phyloP scores from a whole-genome alignment of 352 stramenopile species.

The Thalassiosira ordinaria region DNA sequence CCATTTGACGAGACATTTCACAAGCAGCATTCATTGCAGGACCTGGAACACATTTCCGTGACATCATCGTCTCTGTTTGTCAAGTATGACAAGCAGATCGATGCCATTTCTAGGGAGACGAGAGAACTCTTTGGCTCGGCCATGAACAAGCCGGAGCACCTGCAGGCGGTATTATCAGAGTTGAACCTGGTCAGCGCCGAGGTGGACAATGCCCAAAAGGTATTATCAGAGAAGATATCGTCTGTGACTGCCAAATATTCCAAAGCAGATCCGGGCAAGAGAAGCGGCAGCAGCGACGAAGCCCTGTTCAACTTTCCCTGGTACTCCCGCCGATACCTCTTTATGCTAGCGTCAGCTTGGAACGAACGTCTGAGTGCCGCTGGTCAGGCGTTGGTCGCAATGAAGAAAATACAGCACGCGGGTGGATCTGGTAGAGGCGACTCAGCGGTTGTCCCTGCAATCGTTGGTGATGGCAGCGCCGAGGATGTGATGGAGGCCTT shows the following conservation, averaged over 20 bases:
- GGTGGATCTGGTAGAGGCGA: conserved; percentile 47
- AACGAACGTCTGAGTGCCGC: conserved; percentile 84
- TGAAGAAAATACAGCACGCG: conserved; percentile 82
- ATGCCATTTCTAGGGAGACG: conserved; percentile 82
- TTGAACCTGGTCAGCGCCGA: conserved; percentile 82
- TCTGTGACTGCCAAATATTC: conserved; percentile 72
- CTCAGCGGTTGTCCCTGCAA: conserved; percentile 43
- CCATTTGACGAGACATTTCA: conserved; percentile 84
- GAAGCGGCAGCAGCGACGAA: conserved; percentile 51
- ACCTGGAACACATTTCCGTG: conserved; percentile 77
- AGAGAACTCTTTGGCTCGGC: conserved; percentile 75
- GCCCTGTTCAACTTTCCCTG: conserved; percentile 82
- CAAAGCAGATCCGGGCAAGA: conserved; percentile 44
- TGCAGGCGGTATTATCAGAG: conserved; percentile 83
- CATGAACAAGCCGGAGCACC: conserved; percentile 79
- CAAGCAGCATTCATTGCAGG: conserved; percentile 65
- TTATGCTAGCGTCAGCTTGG: conserved; percentile 83
- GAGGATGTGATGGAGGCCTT: conserved; percentile 84
- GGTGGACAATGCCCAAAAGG: conserved; percentile 82
- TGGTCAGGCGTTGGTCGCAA: conserved; percentile 80
- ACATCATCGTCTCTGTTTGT: conserved; percentile 79
- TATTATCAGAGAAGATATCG: conserved; percentile 83
- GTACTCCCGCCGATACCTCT: conserved; percentile 81
- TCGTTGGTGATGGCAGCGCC: conserved; percentile 70
- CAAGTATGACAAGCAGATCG: conserved; percentile 85